These are phyloP conservation scores for Amauroascus niger DNA, from an alignment of 2,329 filamentous ascomycete species.

Conservation along the genomic window DNA sequence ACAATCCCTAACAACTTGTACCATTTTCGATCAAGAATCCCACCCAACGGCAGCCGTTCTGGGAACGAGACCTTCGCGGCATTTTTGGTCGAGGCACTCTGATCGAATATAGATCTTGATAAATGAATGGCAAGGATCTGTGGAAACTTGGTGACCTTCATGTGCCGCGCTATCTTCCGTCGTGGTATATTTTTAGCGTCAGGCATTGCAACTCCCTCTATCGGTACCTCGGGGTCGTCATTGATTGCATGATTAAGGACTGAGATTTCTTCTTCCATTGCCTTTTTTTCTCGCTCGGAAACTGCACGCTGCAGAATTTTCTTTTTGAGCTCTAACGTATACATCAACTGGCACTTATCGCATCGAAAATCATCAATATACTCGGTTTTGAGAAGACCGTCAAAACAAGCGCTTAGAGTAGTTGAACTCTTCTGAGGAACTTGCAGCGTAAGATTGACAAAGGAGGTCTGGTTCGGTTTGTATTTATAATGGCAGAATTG, in stretches of 20 bases:
- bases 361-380: conserved; percentile 96
- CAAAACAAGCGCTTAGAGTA: conserved; percentile 77
- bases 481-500: conserved; percentile 83
- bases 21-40: conserved; percentile 63
- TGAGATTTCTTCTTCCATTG: conserved; percentile 50
- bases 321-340: conserved; percentile 59
- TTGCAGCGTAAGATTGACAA: conserved; percentile 84
- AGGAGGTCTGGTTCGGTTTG: conserved; percentile 69
- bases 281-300: conserved; percentile 44
- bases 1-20: conserved; percentile 83
- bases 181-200: conserved; percentile 65
- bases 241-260: conserved; percentile 61
- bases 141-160: conserved; percentile 76
- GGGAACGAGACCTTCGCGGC: conserved; percentile 88
- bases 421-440: conserved; percentile 78
- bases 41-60: conserved; percentile 72
- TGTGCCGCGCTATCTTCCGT: conserved; percentile 75
- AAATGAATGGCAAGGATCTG: conserved; percentile 86
- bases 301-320: conserved; percentile 48
- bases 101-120: conserved; percentile 84
- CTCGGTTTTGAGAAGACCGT: conserved; percentile 88
- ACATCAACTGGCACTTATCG: conserved; percentile 78
- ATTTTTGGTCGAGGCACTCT: conserved; percentile 76
- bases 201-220: conserved; percentile 63
- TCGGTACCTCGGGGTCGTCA: conserved; percentile 69